These are phyloP conservation scores for Moesziomyces globuligerus DNA, from an alignment of 1,284 basidiomycete species.

Conservation along the genomic window DNA sequence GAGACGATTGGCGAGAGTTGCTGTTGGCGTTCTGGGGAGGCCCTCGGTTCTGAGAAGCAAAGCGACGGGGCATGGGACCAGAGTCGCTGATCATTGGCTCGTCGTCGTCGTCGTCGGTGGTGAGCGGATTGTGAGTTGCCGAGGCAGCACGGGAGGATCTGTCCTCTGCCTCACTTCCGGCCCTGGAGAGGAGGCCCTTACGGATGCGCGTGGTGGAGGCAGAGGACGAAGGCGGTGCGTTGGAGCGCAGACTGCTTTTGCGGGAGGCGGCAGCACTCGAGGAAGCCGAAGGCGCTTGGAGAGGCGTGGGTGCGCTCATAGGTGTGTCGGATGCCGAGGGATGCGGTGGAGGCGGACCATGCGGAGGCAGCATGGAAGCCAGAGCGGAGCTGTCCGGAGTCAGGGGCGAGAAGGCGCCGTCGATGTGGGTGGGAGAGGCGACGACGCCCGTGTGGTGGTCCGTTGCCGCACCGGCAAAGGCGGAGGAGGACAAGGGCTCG, in stretches of 20 bases:
- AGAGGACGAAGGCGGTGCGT: slow-evolving; percentile 35
- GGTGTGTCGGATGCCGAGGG: slow-evolving; percentile 22
- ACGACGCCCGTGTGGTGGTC: no score
- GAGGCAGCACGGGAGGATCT: slow-evolving; percentile 17
- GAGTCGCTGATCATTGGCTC: slow-evolving; percentile 49
- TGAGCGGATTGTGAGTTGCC: slow-evolving; percentile 18
- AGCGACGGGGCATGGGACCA: slow-evolving; percentile 49
- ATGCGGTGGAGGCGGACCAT: slow-evolving; percentile 15
- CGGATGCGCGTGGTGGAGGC: slow-evolving; percentile 40
- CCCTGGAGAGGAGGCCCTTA: slow-evolving; percentile 41
- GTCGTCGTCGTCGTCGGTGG: slow-evolving; percentile 53
- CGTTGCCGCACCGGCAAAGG: no score
- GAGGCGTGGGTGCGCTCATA: slow-evolving; percentile 38
- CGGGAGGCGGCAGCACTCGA: slow-evolving; percentile 42
- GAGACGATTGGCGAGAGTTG: slow-evolving; percentile 36
- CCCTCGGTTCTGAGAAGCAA: slow-evolving; percentile 35
- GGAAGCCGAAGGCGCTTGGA: slow-evolving; percentile 11
- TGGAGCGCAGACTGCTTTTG: slow-evolving; percentile 36
- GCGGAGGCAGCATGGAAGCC: background rate
- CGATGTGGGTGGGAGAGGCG: no score
- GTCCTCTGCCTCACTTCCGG: slow-evolving; percentile 48
- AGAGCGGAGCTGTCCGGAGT: background rate
- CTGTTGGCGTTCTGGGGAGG: slow-evolving; percentile 2
- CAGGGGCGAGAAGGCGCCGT: no score
- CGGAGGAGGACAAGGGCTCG: no score